phyloP scores from a whole-genome alignment of 2,329 filamentous ascomycete species.

The Laburnicola sp. region DNA sequence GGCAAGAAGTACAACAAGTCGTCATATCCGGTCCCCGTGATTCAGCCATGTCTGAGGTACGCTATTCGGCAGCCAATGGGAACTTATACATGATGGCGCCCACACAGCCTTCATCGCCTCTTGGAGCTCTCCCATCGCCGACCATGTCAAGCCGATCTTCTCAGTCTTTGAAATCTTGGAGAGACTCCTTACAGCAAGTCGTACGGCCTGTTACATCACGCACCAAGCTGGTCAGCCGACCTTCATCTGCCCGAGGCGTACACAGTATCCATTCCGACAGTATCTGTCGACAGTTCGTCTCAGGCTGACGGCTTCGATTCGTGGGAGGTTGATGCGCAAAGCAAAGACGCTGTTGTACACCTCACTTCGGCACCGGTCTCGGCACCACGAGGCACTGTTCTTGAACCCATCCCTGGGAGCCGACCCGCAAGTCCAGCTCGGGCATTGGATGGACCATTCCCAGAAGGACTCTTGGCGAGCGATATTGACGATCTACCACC shows the following conservation, averaged over 20 bases:
- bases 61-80: constrained; percentile 25
- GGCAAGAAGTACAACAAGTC: constrained; percentile 23
- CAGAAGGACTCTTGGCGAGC: constrained; percentile 16
- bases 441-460: constrained; percentile 58
- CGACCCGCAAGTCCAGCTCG: constrained; percentile 66
- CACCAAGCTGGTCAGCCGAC: constrained; percentile 39
- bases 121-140: constrained; percentile 39
- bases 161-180: constrained; percentile 41
- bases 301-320: constrained; percentile 67
- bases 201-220: constrained; percentile 45
- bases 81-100: constrained; percentile 32
- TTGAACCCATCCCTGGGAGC: constrained; percentile 73
- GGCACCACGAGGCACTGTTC: constrained; percentile 52
- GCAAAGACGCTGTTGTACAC: constrained; percentile 53
- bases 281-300: constrained; percentile 39
- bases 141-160: constrained; percentile 43
- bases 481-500: constrained; percentile 34
- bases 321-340: constrained; percentile 71
- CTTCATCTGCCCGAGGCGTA: constrained; percentile 36
- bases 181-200: constrained; percentile 43
- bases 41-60: constrained; percentile 43
- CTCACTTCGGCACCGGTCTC: constrained; percentile 6
- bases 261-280: constrained; percentile 41
- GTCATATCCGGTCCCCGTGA: constrained; percentile 35
- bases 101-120: constrained; percentile 29